Conservation (phyloP, 2,329 filamentous ascomycete species). For the Scedosporium boydii region DNA sequence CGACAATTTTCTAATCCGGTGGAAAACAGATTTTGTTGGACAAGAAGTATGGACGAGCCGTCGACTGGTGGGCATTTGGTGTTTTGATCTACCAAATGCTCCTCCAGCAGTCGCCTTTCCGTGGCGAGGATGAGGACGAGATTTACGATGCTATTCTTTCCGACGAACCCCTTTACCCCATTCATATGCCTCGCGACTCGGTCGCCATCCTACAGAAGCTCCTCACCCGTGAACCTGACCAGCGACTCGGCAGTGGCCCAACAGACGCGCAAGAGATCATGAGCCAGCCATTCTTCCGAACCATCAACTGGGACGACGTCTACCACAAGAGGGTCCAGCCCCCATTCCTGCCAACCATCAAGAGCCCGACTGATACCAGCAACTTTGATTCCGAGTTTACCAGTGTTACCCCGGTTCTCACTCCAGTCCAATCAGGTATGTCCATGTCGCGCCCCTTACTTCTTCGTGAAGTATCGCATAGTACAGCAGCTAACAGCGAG, state of each 20-base stretch:
- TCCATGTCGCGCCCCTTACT: conserved; percentile 13
- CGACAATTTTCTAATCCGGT: conserved; percentile 17
- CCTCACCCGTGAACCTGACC: conserved; percentile 86
- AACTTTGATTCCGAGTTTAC: conserved; percentile 99
- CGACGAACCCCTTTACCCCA: conserved; percentile 94
- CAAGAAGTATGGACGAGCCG: conserved; percentile 94
- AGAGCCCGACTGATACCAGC: conserved; percentile 92
- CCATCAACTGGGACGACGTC: conserved; percentile 97
- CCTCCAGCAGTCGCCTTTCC: conserved; percentile 95
- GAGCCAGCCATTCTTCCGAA: conserved; percentile 96
- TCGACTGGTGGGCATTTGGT: conserved; percentile 99
- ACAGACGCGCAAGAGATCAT: conserved; percentile 98
- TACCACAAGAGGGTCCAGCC: conserved; percentile 88
- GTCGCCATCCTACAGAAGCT: conserved; percentile 97
- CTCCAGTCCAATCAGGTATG: conserved; percentile 93
- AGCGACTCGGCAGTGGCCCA: conserved; percentile 84
- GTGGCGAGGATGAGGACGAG: conserved; percentile 96
- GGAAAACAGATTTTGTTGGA: conserved; percentile 72
- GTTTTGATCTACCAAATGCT: conserved; percentile 99
- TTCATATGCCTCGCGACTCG: conserved; percentile 96
- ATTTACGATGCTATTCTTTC: conserved; percentile 98
- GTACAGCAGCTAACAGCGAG: neutral
- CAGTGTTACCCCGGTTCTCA: conserved; percentile 93
- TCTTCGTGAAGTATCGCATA: neutral
- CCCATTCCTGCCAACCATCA: conserved; percentile 84